Evolutionary conservation across 2,329 filamentous ascomycete species (phyloP), one percentile per base, ranked within the genome.

Genomic region (Talaromyces albobiverticillius): DNA sequence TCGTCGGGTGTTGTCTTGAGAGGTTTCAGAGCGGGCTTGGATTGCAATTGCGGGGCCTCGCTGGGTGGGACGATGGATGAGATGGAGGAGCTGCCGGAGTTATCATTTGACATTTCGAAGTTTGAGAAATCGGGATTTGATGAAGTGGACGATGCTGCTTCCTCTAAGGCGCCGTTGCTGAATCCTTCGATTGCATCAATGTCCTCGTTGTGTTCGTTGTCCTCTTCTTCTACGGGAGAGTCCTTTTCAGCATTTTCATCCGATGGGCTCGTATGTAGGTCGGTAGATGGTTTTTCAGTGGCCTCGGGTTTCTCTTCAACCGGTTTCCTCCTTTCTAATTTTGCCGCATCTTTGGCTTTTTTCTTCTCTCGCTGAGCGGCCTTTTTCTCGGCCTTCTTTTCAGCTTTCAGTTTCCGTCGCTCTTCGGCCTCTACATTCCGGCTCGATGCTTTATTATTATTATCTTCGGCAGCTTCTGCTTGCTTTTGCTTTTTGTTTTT

Each of bases 1-100:
- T 87, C 83, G 57, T 89, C 84, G 40, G 86, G 87, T 66, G 92
- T 86, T 58, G 84, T 78, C 53, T 87, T 87, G 56, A 73, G 76
- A 26, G 87, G 81, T 69, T 86, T 88, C 13, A 82, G 81, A 64
- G 67, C 66, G 46, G 66, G 48, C 54, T 60, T 58, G 32, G 63
- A 61, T 42, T 55, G 60, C 56, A 59, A 59, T 57, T 67, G 63
- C 56, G 61, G 62, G 43, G 58, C 56, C 55, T 66, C 60, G 60
- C 65, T 60, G 29, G 66, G 62, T 6, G 84, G 77, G 11, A 82
- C 76, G 45, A 84, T 79, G 20, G 87, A 89, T 52, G 87, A 88
- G 52, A 85, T 81, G 16, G 88, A 90, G 26, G 88, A 90, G 45
- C 80, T 82, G 57, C 70, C 77, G 1, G 78, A 80, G 56, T 76